phyloP scores from a whole-genome alignment of 1,139 yeast species.

The Kurtzmaniella quercitrusa region DNA sequence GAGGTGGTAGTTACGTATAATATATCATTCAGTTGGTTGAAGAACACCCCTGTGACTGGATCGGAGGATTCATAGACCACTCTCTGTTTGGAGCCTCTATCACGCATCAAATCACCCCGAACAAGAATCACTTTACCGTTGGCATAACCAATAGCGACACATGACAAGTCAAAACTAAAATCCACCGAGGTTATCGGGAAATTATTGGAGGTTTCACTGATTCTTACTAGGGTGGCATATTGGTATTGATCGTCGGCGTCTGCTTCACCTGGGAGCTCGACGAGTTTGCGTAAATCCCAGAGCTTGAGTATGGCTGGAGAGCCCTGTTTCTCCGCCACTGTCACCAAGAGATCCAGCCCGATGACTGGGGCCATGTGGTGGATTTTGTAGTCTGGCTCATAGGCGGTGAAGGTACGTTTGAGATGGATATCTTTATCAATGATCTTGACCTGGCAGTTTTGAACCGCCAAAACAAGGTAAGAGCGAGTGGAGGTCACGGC shows the following conservation, averaged over 20 bases:
- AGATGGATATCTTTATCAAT: constrained; percentile 48
- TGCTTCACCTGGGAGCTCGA: constrained; percentile 16
- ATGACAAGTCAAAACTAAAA: constrained; percentile 52
- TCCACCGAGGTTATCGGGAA: constrained; percentile 70
- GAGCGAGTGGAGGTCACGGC: constrained; percentile 54
- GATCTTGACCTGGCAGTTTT: constrained; percentile 53
- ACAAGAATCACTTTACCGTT: constrained; percentile 81
- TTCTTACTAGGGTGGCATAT: constrained; percentile 29
- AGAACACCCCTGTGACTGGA: constrained; percentile 76
- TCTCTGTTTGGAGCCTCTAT: constrained; percentile 86
- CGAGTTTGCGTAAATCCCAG: constrained; percentile 61
- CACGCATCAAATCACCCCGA: constrained; percentile 84
- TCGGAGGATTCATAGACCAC: constrained; percentile 66
- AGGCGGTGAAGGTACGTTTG: constrained; percentile 53
- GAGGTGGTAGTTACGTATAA: constrained; percentile 68
- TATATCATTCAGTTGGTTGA: constrained; percentile 42
- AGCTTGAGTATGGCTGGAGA: constrained; percentile 61
- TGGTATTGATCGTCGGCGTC: constrained; percentile 24
- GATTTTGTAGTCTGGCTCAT: constrained; percentile 60
- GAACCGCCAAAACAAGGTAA: constrained; percentile 56
- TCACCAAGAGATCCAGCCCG: constrained; percentile 49
- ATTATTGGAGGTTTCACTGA: constrained; percentile 55
- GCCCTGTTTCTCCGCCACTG: constrained; percentile 75
- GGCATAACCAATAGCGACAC: constrained; percentile 79
- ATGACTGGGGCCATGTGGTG: constrained; percentile 49